Conservation (phyloP, 768 basidiomycete species). For the Lactarius indigo region DNA sequence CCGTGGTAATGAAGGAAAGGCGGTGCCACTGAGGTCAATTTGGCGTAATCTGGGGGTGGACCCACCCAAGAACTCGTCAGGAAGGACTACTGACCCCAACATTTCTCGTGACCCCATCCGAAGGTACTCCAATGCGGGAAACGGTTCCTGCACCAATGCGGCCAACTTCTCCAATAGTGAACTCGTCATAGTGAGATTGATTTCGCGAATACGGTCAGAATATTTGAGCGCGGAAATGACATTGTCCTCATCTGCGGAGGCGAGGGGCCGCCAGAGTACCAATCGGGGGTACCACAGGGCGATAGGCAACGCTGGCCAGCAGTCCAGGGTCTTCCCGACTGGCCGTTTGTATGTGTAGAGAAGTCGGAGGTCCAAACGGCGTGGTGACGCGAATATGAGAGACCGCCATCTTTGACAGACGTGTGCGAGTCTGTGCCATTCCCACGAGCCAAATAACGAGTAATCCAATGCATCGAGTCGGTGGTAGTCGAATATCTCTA, state of each 20-base stretch:
- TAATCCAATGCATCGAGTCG: slow-evolving; percentile 1
- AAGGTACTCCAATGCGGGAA: slow-evolving; percentile 4
- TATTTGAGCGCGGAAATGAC: slow-evolving; percentile 6
- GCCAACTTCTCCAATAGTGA: slow-evolving; percentile 6
- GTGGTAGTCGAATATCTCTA: slow-evolving; percentile 20
- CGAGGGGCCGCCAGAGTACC: not conserved
- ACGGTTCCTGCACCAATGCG: not conserved
- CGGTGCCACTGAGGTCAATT: slow-evolving; percentile 6
- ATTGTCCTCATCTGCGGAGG: slow-evolving; percentile 9
- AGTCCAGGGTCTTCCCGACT: slow-evolving; percentile 8
- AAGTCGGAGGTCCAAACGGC: slow-evolving; percentile 15
- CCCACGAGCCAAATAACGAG: slow-evolving; percentile 12
- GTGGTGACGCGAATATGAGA: slow-evolving; percentile 13
- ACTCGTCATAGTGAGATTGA: slow-evolving; percentile 18
- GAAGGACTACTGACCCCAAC: slow-evolving; percentile 9
- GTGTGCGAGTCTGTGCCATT: slow-evolving; percentile 21
- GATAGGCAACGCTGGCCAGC: slow-evolving; percentile 14
- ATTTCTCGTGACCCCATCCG: slow-evolving; percentile 6
- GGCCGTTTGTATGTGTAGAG: slow-evolving; percentile 20
- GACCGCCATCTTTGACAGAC: slow-evolving; percentile 17
- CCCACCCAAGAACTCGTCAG: slow-evolving; percentile 6
- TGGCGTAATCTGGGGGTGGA: slow-evolving; percentile 8
- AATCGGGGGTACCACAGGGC: slow-evolving; percentile 17
- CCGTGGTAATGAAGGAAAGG: slow-evolving; percentile 10
- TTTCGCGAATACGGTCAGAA: slow-evolving; percentile 15